These are phyloP conservation scores for Porphyrellus cyaneotinctus DNA, from an alignment of 768 basidiomycete genomes.

Conservation along the genomic window DNA sequence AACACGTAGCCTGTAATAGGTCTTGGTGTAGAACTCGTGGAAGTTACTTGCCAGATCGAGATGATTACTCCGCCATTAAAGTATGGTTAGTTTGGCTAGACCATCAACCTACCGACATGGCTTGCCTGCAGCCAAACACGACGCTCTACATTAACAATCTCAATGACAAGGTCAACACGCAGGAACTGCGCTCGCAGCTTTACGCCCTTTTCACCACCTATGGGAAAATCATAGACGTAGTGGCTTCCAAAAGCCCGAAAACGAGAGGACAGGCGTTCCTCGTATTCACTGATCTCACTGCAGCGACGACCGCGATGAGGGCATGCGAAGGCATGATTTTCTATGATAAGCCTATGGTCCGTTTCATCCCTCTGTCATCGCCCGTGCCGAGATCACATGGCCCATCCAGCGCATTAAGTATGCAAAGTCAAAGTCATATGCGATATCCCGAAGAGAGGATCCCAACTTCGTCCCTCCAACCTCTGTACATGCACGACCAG, in stretches of 20 bases:
- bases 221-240: conserved; percentile 89
- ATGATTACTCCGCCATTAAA: neutral
- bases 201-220: conserved; percentile 90
- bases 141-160: conserved; percentile 93
- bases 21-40: conserved; percentile 10
- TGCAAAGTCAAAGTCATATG: conserved; percentile 85
- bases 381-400: conserved; percentile 8
- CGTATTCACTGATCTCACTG: conserved; percentile 88
- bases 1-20: neutral
- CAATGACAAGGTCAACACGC: conserved; percentile 89
- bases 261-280: conserved; percentile 96
- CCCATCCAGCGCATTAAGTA: conserved; percentile 77
- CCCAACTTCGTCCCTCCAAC: conserved; percentile 75
- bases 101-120: conserved; percentile 36
- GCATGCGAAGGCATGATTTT: conserved; percentile 91
- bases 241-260: conserved; percentile 80
- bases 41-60: conserved; percentile 22
- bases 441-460: conserved; percentile 75
- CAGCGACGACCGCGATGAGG: conserved; percentile 89
- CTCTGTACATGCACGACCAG: conserved; percentile 53
- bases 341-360: conserved; percentile 88
- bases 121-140: conserved; percentile 68
- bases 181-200: conserved; percentile 78
- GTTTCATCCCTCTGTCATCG: conserved; percentile 27
- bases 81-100: too few relatives aligned